phyloP scores from a whole-genome alignment of 768 basidiomycete species.

The Xerocomus potaroensis region DNA sequence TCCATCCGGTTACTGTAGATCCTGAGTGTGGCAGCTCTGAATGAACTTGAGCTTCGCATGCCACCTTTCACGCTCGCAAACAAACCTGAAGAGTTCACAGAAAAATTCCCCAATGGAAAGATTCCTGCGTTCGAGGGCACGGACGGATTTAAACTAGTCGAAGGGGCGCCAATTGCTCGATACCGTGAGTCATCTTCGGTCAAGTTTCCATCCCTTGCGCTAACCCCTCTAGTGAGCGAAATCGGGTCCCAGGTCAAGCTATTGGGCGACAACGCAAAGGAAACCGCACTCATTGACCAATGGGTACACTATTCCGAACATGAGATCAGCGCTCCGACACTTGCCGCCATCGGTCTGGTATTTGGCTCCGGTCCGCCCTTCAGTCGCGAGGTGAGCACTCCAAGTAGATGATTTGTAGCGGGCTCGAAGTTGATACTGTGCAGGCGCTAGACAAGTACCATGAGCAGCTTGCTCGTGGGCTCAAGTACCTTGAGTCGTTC shows the following conservation, averaged over 20 bases:
- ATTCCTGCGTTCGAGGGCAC: slow-evolving; percentile 16
- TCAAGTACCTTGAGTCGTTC: slow-evolving; percentile 7
- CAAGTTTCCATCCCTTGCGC: not conserved
- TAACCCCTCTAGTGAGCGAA: slow-evolving; percentile 6
- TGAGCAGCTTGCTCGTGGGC: not conserved
- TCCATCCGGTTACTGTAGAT: not conserved
- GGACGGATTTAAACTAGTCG: slow-evolving; percentile 16
- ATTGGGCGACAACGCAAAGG: slow-evolving; percentile 12
- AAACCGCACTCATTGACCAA: slow-evolving; percentile 8
- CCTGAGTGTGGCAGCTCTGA: slow-evolving; percentile 10
- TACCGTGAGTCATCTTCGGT: slow-evolving; percentile 9
- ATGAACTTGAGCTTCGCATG: slow-evolving; percentile 9
- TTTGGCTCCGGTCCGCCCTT: not conserved
- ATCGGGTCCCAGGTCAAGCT: slow-evolving; percentile 11
- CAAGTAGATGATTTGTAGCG: no score
- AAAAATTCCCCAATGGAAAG: slow-evolving; percentile 19
- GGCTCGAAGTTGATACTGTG: no score
- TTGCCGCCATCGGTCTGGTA: not conserved
- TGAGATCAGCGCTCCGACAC: slow-evolving; percentile 1
- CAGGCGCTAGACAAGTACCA: no score
- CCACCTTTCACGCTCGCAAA: slow-evolving; percentile 3
- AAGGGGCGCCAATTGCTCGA: slow-evolving; percentile 16
- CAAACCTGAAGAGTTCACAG: slow-evolving; percentile 11
- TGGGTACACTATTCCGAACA: slow-evolving; percentile 14
- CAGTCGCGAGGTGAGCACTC: not conserved